phyloP scores from a whole-genome alignment of 2,329 filamentous ascomycete genomes.

The Hypoxylon sp. region DNA sequence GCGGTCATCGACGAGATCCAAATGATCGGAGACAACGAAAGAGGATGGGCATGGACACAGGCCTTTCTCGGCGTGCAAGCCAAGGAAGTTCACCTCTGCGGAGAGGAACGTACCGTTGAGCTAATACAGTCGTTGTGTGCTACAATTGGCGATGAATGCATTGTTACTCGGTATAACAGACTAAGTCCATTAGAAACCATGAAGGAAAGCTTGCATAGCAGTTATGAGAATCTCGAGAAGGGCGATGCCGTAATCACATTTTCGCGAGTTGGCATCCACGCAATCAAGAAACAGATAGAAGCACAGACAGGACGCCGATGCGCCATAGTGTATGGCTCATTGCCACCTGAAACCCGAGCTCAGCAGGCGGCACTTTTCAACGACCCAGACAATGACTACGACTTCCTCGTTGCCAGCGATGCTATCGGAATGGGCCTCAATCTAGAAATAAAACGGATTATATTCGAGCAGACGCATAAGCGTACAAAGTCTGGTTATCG shows the following conservation, averaged over 20 bases:
- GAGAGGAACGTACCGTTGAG: constrained; percentile 83
- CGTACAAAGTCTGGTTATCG: constrained; percentile 68
- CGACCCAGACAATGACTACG: constrained; percentile 93
- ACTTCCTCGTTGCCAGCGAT: constrained; percentile 91
- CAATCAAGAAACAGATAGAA: constrained; percentile 81
- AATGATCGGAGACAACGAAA: constrained; percentile 83
- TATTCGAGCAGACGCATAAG: constrained; percentile 84
- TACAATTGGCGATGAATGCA: constrained; percentile 80
- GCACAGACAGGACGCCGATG: constrained; percentile 77
- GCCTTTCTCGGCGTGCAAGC: constrained; percentile 88
- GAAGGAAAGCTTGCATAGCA: constrained; percentile 66
- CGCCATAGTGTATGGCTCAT: constrained; percentile 89
- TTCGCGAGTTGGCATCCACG: constrained; percentile 81
- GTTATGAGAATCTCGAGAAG: constrained; percentile 76
- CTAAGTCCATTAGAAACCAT: constrained; percentile 79
- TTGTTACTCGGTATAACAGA: constrained; percentile 84
- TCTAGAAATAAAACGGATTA: constrained; percentile 86
- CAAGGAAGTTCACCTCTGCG: constrained; percentile 90
- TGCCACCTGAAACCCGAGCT: constrained; percentile 92
- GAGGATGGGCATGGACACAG: constrained; percentile 95
- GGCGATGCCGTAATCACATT: constrained; percentile 93
- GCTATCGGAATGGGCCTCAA: constrained; percentile 98
- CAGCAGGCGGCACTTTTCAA: constrained; percentile 95
- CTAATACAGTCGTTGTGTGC: constrained; percentile 81
- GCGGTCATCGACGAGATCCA: constrained; percentile 99